Conservation (phyloP, 2,329 filamentous ascomycete species). For the Gnomoniopsis smithogilvyi region DNA sequence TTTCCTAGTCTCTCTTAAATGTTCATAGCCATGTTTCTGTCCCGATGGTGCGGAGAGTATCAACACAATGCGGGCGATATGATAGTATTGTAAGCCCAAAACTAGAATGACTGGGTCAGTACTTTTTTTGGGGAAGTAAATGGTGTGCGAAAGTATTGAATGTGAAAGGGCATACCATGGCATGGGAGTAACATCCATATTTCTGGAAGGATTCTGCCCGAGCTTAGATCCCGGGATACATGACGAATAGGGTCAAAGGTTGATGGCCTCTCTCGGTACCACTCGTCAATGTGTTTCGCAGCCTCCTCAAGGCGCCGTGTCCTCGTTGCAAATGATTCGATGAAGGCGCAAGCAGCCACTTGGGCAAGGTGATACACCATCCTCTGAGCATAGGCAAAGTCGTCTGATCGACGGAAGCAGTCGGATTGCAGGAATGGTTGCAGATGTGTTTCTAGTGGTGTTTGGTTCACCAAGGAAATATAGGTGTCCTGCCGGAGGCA, state of each 20-base stretch:
- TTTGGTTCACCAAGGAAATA: conserved; percentile 6
- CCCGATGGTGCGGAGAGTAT: background rate
- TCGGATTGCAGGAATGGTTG: background rate
- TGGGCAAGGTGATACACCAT: background rate
- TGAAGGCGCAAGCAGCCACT: background rate
- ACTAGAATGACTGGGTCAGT: background rate
- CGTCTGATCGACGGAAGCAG: background rate
- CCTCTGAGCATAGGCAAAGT: background rate
- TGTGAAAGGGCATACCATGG: background rate
- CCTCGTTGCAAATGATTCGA: background rate
- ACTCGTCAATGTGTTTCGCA: background rate
- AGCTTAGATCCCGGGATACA: background rate
- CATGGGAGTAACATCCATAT: background rate
- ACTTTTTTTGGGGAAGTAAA: background rate
- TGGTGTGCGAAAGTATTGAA: background rate
- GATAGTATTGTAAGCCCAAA: background rate
- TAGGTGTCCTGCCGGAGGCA: conserved; percentile 9
- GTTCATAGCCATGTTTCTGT: background rate
- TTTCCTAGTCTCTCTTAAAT: background rate
- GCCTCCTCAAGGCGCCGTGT: background rate
- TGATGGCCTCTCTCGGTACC: background rate
- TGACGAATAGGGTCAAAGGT: background rate
- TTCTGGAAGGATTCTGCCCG: background rate
- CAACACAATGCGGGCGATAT: background rate
- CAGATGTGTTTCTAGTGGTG: conserved; percentile 1